These are phyloP conservation scores for Pochonia chlamydosporia DNA, from an alignment of 2,329 filamentous ascomycete species.

Conservation along the genomic window DNA sequence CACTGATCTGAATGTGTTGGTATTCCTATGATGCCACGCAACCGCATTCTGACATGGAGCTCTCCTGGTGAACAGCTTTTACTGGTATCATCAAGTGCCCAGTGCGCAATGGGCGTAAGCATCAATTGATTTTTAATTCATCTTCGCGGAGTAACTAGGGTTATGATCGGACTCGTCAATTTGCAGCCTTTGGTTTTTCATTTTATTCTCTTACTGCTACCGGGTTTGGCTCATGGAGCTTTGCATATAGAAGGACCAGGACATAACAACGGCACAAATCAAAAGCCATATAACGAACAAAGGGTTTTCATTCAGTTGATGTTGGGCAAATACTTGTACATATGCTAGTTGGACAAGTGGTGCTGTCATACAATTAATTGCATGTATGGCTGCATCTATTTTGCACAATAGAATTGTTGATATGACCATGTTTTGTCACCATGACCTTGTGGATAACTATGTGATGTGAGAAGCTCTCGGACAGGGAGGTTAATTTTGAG, in stretches of 20 bases:
- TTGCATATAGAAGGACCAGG: slow-evolving; percentile 29
- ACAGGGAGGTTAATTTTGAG: too few species aligned
- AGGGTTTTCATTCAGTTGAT: slow-evolving; percentile 10
- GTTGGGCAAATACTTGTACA: slow-evolving; percentile 20
- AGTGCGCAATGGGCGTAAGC: background rate
- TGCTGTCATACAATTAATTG: slow-evolving; percentile 11
- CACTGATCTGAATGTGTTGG: background rate
- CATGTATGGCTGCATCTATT: slow-evolving; percentile 14
- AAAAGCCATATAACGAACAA: slow-evolving; percentile 22
- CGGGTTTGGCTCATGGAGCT: slow-evolving; percentile 19
- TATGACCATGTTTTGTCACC: background rate
- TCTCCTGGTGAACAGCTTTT: background rate
- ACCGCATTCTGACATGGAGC: background rate
- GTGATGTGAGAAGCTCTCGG: too few species aligned
- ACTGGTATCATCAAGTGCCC: slow-evolving; percentile 1
- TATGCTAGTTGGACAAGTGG: slow-evolving; percentile 21
- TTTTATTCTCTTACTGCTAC: slow-evolving; percentile 15
- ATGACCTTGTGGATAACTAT: background rate
- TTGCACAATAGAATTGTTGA: slow-evolving; percentile 7
- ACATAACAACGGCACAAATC: slow-evolving; percentile 16
- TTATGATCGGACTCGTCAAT: slow-evolving; percentile 6
- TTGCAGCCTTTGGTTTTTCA: slow-evolving; percentile 11
- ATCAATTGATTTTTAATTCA: slow-evolving; percentile 13
- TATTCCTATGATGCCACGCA: too few species aligned
- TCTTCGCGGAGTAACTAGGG: slow-evolving; percentile 8